Evolutionary conservation across 2,329 filamentous ascomycete species (phyloP), one percentile per base, ranked within the genome.

Genomic region (Chaetoscypha palmicola): DNA sequence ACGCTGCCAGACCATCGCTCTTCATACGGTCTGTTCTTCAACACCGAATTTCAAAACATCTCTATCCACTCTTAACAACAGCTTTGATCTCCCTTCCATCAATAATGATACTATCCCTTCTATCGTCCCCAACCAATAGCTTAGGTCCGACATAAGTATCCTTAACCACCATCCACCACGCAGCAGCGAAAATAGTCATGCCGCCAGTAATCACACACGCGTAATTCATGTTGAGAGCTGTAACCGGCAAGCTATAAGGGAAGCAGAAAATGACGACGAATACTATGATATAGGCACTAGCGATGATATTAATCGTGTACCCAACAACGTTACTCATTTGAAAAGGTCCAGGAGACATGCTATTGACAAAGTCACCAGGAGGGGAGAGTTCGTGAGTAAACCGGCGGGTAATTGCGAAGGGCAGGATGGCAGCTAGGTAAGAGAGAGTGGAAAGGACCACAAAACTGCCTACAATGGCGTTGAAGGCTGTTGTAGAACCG

Each of bases 261-360:
- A 77, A 83, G 56, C 75, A 80, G 58, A 79, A 84, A 28, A 84
- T 76, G 7, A 83, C 72, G 3, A 77, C 70, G 60, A 78, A 83
- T 0, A 72, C 71, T 2, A 72, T 47, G 51, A 83, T 79, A 56
- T 83, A 84, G 0, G 64, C 57, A 50, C 75, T 73, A 1, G 73
- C 68, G 0, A 77, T 52, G 2, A 65, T 62, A 24, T 77, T 77
- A 2, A 83, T 63, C 0, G 63, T 48, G 47, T 74, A 78, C 1
- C 72, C 76, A 1, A 69, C 33, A 9, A 51, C 51, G 2, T 66
- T 64, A 2, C 64, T 62, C 68, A 83, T 74, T 49, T 66, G 70
- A 53, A 82, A 85, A 0, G 74, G 74, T 0, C 81, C 81, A 0
- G 73, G 76, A 0, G 64, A 59, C 46, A 82, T 64, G 34, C 61